Evolutionary conservation across 805 yeast species (phyloP).

Genomic region (Candida ulmi): DNA sequence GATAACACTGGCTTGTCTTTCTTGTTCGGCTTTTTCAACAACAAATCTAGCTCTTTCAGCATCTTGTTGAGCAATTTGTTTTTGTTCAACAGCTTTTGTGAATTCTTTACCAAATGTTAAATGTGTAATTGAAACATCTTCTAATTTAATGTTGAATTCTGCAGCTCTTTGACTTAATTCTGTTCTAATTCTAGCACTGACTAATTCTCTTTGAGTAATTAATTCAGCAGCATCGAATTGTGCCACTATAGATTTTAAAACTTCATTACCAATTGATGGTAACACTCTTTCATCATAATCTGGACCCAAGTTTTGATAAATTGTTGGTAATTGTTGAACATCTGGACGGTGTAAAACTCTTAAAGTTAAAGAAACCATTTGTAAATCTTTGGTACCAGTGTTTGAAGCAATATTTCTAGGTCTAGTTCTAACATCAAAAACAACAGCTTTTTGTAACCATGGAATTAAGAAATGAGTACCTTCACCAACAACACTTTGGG

Average conservation of each 20-base stretch:
- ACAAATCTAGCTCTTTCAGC: conserved; percentile 94
- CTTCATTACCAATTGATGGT: conserved; percentile 91
- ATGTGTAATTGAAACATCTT: conserved; percentile 96
- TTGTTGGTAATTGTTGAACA: conserved; percentile 70
- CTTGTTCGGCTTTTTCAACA: conserved; percentile 97
- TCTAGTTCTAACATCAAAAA: conserved; percentile 90
- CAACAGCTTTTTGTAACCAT: conserved; percentile 89
- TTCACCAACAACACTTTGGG: conserved; percentile 85
- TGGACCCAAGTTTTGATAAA: conserved; percentile 85
- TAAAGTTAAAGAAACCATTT: conserved; percentile 88
- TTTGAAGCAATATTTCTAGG: conserved; percentile 91
- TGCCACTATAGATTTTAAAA: conserved; percentile 83
- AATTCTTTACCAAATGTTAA: conserved; percentile 95
- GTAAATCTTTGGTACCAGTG: conserved; percentile 96
- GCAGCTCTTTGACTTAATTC: conserved; percentile 78
- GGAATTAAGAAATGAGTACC: conserved; percentile 95
- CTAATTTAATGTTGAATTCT: conserved; percentile 87
- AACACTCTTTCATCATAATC: conserved; percentile 94
- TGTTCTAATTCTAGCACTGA: conserved; percentile 79
- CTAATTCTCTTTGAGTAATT: conserved; percentile 95
- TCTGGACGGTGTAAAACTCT: conserved; percentile 95
- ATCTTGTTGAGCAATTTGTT: conserved; percentile 98
- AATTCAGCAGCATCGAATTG: conserved; percentile 95
- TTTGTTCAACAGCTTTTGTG: conserved; percentile 97
- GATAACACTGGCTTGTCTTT: conserved; percentile 88